Conservation (phyloP, 495 filamentous ascomycete genomes). For the Podospora fimiseda region DNA sequence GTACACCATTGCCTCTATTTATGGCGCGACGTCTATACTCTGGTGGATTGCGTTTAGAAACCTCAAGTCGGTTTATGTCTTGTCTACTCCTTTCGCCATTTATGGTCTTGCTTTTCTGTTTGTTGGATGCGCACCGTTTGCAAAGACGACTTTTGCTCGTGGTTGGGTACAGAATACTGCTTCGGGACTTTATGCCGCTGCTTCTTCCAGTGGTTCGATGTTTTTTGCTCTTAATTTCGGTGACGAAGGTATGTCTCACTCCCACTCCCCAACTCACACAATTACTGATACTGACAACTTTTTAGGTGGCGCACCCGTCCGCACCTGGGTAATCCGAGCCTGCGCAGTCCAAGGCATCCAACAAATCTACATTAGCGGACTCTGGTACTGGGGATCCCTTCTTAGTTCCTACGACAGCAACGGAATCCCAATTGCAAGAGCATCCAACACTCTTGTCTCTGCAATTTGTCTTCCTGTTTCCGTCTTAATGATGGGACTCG, state of each 20-base stretch:
- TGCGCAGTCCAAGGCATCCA: slow-evolving; percentile 58
- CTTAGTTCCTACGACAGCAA: slow-evolving; percentile 28
- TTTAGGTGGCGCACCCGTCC: slow-evolving; percentile 46
- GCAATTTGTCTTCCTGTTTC: slow-evolving; percentile 46
- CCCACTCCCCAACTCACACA: background rate
- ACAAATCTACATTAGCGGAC: slow-evolving; percentile 53
- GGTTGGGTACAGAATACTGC: slow-evolving; percentile 44
- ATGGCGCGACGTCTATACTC: slow-evolving; percentile 47
- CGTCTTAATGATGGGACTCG: slow-evolving; percentile 45
- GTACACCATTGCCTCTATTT: slow-evolving; percentile 56
- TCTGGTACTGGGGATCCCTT: slow-evolving; percentile 58
- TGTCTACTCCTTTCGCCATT: slow-evolving; percentile 47
- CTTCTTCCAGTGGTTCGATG: slow-evolving; percentile 53
- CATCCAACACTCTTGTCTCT: slow-evolving; percentile 26
- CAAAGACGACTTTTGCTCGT: slow-evolving; percentile 18
- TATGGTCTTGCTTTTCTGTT: slow-evolving; percentile 57
- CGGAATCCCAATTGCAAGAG: slow-evolving; percentile 19
- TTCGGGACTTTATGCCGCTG: slow-evolving; percentile 52
- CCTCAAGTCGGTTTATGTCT: slow-evolving; percentile 33
- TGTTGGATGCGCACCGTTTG: slow-evolving; percentile 55
- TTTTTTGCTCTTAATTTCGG: slow-evolving; percentile 66
- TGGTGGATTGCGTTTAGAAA: slow-evolving; percentile 41
- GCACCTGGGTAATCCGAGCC: slow-evolving; percentile 59
- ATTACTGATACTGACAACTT: background rate
- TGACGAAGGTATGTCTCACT: slow-evolving; percentile 39